phyloP scores from a whole-genome alignment of 192 early-diverging fungal species.

The Coemansia sp. region DNA sequence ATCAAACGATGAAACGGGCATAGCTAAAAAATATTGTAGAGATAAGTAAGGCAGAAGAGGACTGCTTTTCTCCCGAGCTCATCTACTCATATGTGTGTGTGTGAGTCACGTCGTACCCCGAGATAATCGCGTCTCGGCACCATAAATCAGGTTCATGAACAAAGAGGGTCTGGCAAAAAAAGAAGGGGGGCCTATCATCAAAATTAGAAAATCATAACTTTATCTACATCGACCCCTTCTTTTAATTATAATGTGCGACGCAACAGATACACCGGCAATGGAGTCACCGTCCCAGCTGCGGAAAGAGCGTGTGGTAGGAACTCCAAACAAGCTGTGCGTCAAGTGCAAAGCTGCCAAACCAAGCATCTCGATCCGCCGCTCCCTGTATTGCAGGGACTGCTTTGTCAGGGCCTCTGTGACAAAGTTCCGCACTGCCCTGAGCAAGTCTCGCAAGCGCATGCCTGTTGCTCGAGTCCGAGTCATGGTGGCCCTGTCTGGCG shows the following conservation, averaged over 20 bases:
- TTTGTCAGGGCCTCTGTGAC: conserved; percentile 68
- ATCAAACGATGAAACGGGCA: conserved; percentile 54
- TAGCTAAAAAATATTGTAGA: conserved; percentile 5
- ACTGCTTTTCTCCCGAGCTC: neutral
- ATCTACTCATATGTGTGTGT: neutral
- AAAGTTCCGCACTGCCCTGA: conserved; percentile 69
- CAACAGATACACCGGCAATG: neutral
- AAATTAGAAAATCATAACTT: neutral
- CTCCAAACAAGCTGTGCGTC: conserved; percentile 53
- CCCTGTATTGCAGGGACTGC: conserved; percentile 82
- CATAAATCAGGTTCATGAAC: neutral
- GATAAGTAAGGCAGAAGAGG: conserved; percentile 13
- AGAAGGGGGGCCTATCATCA: neutral
- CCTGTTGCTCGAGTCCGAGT: conserved; percentile 56
- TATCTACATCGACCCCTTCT: neutral
- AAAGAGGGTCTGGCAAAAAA: neutral
- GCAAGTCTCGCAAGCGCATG: conserved; percentile 53
- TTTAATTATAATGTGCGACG: conserved; percentile 19
- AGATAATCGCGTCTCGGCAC: neutral
- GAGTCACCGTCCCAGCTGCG: neutral
- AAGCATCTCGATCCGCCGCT: conserved; percentile 66
- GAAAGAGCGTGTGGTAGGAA: neutral
- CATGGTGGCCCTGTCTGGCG: conserved; percentile 85
- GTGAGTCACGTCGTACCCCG: neutral
- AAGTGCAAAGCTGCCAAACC: conserved; percentile 78